Base-by-base conservation (phyloP, 495 filamentous ascomycete species). In the Aspergillus sclerotioniger region DNA sequence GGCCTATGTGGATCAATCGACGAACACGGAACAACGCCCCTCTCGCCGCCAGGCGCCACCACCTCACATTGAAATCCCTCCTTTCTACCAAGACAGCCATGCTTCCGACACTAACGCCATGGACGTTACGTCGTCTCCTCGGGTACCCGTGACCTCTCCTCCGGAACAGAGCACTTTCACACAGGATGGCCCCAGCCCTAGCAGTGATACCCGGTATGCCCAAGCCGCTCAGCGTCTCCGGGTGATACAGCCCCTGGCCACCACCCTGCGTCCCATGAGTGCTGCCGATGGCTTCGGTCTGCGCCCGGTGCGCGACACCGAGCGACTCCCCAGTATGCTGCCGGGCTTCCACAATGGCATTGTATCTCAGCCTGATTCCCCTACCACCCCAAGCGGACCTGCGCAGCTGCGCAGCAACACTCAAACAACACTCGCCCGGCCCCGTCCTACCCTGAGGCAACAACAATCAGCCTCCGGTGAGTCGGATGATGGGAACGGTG, bases 281-380 rank as follows among this genome's bases (percentile, higher is more conserved):
- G 75, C 82, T 9, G 72, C 81, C 28, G 90, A 93, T 68, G 84
- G 84, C 10, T 92, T 95, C 69, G 82, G 84, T 58, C 67, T 91
- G 49, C 83, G 91, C 17, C 90, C 90, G 15, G 87, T 96, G 31
- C 88, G 92, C 55, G 92, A 96, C 67, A 80, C 82, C 37, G 93
- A 97, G 63, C 86, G 93, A 50, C 80, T 97, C 16, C 89, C 89
- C 12, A 93, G 90, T 55, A 94, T 95, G 84, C 73, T 90, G 31
- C 87, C 91, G 2, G 82, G 86, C 8, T 72, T 90, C 48, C 84
- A 90, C 48, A 79, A 84, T 2, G 86, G 87, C 19, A 76, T 91
- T 51, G 82, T 85, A 21, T 96, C 94, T 8, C 94, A 96, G 65
- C 94, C 94, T 1, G 89, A 91, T 53, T 96, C 93, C 9, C 94